Evolutionary conservation across 768 basidiomycete genomes (phyloP), one percentile per base, ranked within the genome.

Genomic region (Epithele typhae): DNA sequence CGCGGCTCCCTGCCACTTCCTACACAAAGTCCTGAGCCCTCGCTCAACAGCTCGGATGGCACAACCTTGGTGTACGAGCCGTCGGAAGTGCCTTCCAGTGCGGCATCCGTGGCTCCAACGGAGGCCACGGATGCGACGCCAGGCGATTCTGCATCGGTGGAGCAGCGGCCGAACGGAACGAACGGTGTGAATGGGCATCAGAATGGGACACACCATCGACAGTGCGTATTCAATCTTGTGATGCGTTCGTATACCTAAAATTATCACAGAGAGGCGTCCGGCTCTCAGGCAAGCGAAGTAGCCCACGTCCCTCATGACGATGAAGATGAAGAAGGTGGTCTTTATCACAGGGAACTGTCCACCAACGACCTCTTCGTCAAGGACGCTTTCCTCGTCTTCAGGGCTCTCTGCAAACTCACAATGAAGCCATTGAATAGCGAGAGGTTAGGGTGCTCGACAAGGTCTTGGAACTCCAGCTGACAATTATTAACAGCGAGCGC

Each of bases 401-500:
- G 96, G 37, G 94, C 96, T 0, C 73, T 99, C 10, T 98, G 96
- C 72, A 98, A 98, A 63, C 71, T 98, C 54, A 94, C 92, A 8
- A 98, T 97, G 94, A 98, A 98, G 64, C 89, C 94, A 10, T 70
- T 99, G 38, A 89, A 91, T 57, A 81, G 78, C 5, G 96, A 99
- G 68, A 95, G 91, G 94, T 93, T 38, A 41, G 79, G 25, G 0
- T 9, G 17, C 17, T 2, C 18, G 9, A 19, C 37, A 10, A 7
- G 24, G 17, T 17, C 12, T 33, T 15, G 32, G 24, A 30, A 12
- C 4, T 33, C 25, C 5, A 24, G 40, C n/a, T 52, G 57, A 47
- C 65, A 25, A 50, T 49, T 12, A 15, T 45, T 21, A 27, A 17
- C 55, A 94, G 94, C 58, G 96, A 98, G 65, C 84, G 88, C n/a